Evolutionary conservation across 164 flowering plant species (phyloP).

Genomic region (Houttuynia cordata): DNA sequence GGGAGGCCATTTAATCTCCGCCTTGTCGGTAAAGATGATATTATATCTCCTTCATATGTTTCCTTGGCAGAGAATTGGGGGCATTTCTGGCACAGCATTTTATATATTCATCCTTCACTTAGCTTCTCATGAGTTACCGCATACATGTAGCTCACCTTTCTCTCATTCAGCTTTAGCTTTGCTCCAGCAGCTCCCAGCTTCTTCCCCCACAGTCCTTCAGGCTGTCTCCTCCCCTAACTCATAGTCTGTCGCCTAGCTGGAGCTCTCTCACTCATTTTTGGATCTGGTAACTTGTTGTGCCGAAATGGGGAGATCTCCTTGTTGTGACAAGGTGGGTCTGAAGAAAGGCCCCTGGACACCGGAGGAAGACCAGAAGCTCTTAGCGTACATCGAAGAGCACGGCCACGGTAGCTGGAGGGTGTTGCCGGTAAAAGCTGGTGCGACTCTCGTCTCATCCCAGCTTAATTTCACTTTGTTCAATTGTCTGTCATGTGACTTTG

Average conservation of each 20-base stretch:
- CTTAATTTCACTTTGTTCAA: neutral
- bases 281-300: neutral
- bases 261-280: neutral
- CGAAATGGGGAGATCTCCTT: conserved; percentile 67
- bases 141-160: neutral
- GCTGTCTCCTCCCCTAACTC: neutral
- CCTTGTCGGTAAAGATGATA: too few relatives aligned
- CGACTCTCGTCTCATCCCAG: neutral
- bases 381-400: conserved; percentile 82
- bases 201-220: neutral
- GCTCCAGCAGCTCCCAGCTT: neutral
- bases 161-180: neutral
- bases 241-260: neutral
- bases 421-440: conserved; percentile 85
- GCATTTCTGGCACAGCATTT: neutral
- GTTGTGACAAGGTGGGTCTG: conserved; percentile 83
- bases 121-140: neutral
- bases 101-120: neutral
- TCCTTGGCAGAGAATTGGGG: too few relatives aligned
- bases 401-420: conserved; percentile 99
- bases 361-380: conserved; percentile 89
- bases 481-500: neutral
- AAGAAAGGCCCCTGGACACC: conserved; percentile 99
- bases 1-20: too few relatives aligned
- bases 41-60: too few relatives aligned